These are phyloP conservation scores for Cinnamomum micranthum DNA, from an alignment of 164 flowering plant species.

Conservation along the genomic window DNA sequence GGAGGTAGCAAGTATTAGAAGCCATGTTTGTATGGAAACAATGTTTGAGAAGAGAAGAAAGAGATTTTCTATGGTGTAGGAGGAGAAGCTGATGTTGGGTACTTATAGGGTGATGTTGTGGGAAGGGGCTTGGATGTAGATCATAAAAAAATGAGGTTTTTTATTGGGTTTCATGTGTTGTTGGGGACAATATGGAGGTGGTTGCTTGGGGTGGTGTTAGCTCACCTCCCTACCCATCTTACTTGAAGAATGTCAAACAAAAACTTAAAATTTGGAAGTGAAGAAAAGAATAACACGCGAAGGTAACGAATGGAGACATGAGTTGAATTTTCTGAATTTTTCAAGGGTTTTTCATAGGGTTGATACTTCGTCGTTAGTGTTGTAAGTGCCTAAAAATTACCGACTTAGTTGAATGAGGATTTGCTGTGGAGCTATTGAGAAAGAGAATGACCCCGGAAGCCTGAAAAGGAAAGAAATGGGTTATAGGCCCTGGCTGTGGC, in stretches of 20 bases:
- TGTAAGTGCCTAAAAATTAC: too few relatives aligned
- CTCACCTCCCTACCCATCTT: neutral
- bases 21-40: neutral
- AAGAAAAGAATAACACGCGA: neutral
- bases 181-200: neutral
- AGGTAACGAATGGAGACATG: too few relatives aligned
- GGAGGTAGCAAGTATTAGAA: neutral
- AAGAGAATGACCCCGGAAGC: too few relatives aligned
- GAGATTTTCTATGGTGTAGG: neutral
- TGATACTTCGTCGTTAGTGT: too few relatives aligned
- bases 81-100: neutral
- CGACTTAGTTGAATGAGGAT: too few relatives aligned
- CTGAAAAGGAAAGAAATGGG: too few relatives aligned
- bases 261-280: neutral
- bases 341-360: too few relatives aligned
- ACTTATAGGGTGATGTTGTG: neutral
- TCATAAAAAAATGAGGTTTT: neutral
- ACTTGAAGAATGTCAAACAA: neutral
- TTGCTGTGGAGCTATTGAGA: too few relatives aligned
- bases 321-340: too few relatives aligned
- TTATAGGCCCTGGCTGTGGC: too few relatives aligned
- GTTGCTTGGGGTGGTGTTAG: neutral
- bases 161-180: neutral
- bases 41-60: neutral
- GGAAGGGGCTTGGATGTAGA: neutral